Base-by-base conservation (phyloP, 1,284 basidiomycete genomes). In the Cystobasidium slooffiae region DNA sequence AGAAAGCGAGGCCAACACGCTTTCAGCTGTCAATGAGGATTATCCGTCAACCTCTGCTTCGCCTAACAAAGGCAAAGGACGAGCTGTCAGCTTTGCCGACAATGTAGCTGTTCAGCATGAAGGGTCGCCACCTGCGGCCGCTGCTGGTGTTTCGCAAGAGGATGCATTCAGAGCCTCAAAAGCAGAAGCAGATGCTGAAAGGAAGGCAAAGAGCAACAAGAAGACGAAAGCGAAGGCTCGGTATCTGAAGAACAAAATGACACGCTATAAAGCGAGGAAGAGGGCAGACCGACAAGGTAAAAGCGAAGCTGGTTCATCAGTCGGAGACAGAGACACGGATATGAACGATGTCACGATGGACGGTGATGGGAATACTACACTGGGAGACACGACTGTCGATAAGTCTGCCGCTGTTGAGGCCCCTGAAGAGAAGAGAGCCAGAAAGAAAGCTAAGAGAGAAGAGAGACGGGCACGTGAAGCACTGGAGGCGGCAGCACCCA, bases 181-280 rank as follows among this genome's bases (percentile, higher is more conserved):
- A 43, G 58, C 14, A 18, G 20, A 51, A 24, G 16, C 37, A 9
- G 39, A 41, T 43, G 53, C 16, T 47, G 53, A n/a, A 49, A n/a
- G 43, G 41, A 68, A 39, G 9, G 41, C 53, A 4, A 51, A 51
- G 18, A 43, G 51, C 24, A 70, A 56, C 6, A 47, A 59, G 46
- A 73, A 73, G 49, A 73, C 70, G 1, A 59, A 31, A 20, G 70
- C 70, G 9, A 73, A 73, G 51, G 43, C 49, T 49, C 9, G 58
- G 24, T 73, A 73, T 51, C 31, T 73, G 41, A 73, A 73, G 51
- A 44, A 43, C 4, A 73, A 73, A 53, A 51, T 73, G 49, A 63
- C 62, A 53, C 62, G 70, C 20, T 53, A 59, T 39, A 73, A 73
- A 55, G 70, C 70, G n/a, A 73, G 49, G 63, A 73, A 72, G 31